phyloP scores from a whole-genome alignment of 768 basidiomycete species.

The Phlegmacium glaucopus region DNA sequence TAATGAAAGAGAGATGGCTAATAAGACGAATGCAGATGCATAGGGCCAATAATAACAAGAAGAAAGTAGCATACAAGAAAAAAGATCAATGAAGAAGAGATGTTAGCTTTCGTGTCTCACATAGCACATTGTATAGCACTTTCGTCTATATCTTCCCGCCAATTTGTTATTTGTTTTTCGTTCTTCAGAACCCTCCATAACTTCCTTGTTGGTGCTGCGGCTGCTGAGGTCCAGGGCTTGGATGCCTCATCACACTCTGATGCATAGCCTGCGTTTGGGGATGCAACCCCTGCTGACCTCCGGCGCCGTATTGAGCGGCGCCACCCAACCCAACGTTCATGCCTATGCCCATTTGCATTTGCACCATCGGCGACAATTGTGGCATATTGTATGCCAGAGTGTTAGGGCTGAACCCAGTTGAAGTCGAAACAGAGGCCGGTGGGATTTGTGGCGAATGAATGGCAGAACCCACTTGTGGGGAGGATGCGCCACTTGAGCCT shows the following conservation, averaged over 20 bases:
- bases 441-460: slow-evolving; percentile 39
- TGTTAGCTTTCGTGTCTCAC: not conserved
- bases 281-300: slow-evolving; percentile 24
- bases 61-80: not conserved
- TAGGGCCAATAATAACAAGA: slow-evolving; percentile 4
- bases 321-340: slow-evolving; percentile 51
- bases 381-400: slow-evolving; percentile 48
- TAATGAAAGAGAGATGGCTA: too few species aligned
- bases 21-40: too few species aligned
- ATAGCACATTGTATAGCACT: not conserved
- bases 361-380: slow-evolving; percentile 62
- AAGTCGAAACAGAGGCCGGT: slow-evolving; percentile 27
- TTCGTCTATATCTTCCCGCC: not conserved
- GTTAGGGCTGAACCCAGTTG: slow-evolving; percentile 49
- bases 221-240: slow-evolving; percentile 58
- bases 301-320: slow-evolving; percentile 44
- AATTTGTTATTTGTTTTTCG: slow-evolving; percentile 17
- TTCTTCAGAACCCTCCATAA: slow-evolving; percentile 14
- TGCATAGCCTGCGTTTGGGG: slow-evolving; percentile 74
- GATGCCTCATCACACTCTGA: slow-evolving; percentile 81
- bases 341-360: slow-evolving; percentile 50
- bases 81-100: not conserved
- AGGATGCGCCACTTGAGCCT: slow-evolving; percentile 28
- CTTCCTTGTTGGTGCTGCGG: slow-evolving; percentile 19
- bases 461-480: slow-evolving; percentile 35